A percentile compares a stretch with the other conserved stretches of the same genome.
Conservation (phyloP, 257 asterid genomes). For the Euphrasia confusa region DNA sequence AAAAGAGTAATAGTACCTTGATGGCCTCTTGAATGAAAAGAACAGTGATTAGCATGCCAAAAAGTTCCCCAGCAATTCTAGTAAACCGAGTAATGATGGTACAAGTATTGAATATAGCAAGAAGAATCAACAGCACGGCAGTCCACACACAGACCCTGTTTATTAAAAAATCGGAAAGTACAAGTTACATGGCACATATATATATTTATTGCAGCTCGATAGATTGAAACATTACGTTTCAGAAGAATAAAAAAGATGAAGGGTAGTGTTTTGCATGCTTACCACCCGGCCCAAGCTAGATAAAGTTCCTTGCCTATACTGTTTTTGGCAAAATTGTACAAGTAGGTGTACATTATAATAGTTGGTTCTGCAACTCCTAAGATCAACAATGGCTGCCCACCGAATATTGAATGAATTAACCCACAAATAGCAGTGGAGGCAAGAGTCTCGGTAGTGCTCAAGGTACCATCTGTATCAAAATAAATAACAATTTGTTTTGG, state of each 20-base stretch:
- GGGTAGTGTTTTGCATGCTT: slow-evolving; percentile 18
- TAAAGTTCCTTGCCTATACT: slow-evolving; percentile 61
- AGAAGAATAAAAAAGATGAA: not conserved
- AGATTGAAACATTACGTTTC: not conserved
- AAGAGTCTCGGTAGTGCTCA: slow-evolving; percentile 83
- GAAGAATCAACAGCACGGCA: slow-evolving; percentile 63
- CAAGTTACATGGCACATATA: not conserved
- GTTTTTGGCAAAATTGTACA: slow-evolving; percentile 51
- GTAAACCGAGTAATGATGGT: slow-evolving; percentile 73
- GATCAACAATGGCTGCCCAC: slow-evolving; percentile 91
- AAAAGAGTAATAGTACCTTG: slow-evolving; percentile 41
- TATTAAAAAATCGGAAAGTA: not conserved
- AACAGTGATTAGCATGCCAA: slow-evolving; percentile 85
- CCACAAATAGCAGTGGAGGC: slow-evolving; percentile 88
- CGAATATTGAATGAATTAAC: slow-evolving; percentile 66
- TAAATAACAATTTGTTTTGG: slow-evolving; percentile 4
- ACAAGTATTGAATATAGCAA: slow-evolving; percentile 78
- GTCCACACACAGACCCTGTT: slow-evolving; percentile 92
- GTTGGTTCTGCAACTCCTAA: slow-evolving; percentile 98
- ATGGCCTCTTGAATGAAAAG: slow-evolving; percentile 88
- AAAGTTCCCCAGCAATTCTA: slow-evolving; percentile 87
- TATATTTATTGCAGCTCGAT: not conserved
- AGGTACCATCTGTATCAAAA: slow-evolving; percentile 56
- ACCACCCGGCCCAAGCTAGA: slow-evolving; percentile 95
- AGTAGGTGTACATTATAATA: slow-evolving; percentile 79